Base-by-base conservation (phyloP, 345 rosid genomes). In the Populus tremula region DNA sequence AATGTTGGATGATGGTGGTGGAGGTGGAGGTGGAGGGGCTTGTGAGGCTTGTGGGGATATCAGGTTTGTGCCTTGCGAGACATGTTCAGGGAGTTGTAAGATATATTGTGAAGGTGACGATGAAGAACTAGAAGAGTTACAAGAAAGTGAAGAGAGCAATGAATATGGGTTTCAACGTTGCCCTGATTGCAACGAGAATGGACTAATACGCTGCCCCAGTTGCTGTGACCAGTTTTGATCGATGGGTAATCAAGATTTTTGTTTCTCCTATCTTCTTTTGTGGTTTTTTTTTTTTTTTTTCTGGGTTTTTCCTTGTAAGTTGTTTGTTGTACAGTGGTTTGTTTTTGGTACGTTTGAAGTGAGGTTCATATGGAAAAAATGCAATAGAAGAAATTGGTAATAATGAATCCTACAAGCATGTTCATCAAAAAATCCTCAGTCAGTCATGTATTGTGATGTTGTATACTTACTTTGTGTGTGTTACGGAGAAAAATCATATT, bases 11-110 rank as follows among this genome's bases (percentile, higher is more conserved):
- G 87, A 84, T 9, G 80, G 69, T 1, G 72, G 82, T 3, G 74
- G 80, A 33, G 36, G 8, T 12, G 83, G 82, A 7, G 76, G 8
- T 12, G 83, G 82, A 4, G 85, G 83, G 7, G 87, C 86, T 49
- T 96, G 99, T 38, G 91, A 91, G 78, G 98, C 88, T 59, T 96
- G 99, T 81, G 98, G 98, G 33, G 98, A 93, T 79, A 14, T 96
- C 21, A 84, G 99, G 85, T 96, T 96, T 84, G 86, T 96, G 80
- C 99, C 96, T 0, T 96, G 99, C 83, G 93, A 92, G 76, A 91
- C 93, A 14, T 96, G 99, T 80, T 90, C 89, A 8, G 98, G 99
- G 43, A 96, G 99, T 78, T 91, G 99, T 71, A 96, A 96, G 83
- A 84, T 93, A 61, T 93, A 87, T 77, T 79, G 82, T n/a, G 93